Conservation (phyloP, 148 eudicot genomes). For the Fallopia convolvulus region DNA sequence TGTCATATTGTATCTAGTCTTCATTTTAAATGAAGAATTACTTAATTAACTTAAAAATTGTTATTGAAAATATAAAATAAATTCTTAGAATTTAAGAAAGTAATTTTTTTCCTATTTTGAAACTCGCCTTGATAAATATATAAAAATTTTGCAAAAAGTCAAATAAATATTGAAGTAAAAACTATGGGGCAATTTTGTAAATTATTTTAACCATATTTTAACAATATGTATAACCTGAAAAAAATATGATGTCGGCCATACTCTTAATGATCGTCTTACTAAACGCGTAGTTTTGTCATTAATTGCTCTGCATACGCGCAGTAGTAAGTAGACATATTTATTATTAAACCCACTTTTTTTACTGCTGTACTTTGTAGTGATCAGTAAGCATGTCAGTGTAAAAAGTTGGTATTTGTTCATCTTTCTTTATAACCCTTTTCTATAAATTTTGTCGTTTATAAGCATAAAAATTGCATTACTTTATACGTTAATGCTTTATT, state of each 20-base stretch:
- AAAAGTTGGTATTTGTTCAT: background rate
- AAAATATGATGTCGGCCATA: background rate
- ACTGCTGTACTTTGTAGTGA: background rate
- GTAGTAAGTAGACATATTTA: background rate
- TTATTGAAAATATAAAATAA: no score
- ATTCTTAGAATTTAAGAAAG: no score
- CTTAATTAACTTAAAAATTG: no score
- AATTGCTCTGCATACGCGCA: background rate
- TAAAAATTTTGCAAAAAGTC: no score
- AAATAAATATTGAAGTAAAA: no score
- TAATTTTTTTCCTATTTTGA: no score
- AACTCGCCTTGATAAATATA: no score
- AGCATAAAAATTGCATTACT: background rate
- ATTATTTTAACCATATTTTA: background rate
- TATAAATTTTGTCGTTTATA: background rate
- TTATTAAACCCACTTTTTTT: background rate
- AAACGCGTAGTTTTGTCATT: background rate
- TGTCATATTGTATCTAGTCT: no score
- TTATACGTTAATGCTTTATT: background rate
- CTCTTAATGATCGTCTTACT: background rate
- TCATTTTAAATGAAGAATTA: no score
- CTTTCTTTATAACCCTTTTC: background rate
- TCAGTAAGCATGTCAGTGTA: conserved; percentile 1
- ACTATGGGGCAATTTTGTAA: background rate
- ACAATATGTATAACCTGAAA: background rate